Evolutionary conservation across 805 yeast genomes (phyloP).

Genomic region (Sungouiozyma intestinalis): DNA sequence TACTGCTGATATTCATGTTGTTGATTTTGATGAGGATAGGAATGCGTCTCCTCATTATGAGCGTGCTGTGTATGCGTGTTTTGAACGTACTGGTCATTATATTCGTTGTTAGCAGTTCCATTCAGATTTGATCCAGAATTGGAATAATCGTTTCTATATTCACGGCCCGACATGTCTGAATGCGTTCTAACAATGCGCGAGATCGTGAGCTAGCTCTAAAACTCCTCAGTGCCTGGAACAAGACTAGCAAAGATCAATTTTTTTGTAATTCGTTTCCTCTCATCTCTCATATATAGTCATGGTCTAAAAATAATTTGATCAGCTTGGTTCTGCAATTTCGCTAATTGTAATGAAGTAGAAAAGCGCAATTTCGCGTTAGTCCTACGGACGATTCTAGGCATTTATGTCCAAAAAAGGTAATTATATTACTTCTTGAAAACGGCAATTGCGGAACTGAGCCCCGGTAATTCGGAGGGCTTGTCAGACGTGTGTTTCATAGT

Average conservation of each 20-base stretch:
- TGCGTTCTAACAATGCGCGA: no score
- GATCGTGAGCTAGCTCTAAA: not conserved
- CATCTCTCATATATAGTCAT: not conserved
- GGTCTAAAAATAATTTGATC: not conserved
- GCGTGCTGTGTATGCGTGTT: not conserved
- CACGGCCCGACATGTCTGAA: not conserved
- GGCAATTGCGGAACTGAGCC: not conserved
- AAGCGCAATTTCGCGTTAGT: not conserved
- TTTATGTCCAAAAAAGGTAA: not conserved
- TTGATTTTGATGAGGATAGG: no score
- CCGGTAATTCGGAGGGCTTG: not conserved
- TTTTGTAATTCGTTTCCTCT: not conserved
- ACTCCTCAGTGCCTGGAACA: not conserved
- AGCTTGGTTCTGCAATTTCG: not conserved
- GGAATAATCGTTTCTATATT: not conserved
- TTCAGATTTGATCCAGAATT: not conserved
- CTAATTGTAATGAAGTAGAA: not conserved
- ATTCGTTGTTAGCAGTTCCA: not conserved
- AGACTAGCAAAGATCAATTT: no score
- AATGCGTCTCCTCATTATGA: no score
- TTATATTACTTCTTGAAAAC: not conserved
- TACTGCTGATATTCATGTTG: not conserved
- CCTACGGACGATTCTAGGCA: not conserved
- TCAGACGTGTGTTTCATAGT: slow-evolving; percentile 5
- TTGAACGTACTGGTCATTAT: not conserved